These are phyloP conservation scores for Cinnamomum micranthum DNA, from an alignment of 164 flowering plant species.

Conservation along the genomic window DNA sequence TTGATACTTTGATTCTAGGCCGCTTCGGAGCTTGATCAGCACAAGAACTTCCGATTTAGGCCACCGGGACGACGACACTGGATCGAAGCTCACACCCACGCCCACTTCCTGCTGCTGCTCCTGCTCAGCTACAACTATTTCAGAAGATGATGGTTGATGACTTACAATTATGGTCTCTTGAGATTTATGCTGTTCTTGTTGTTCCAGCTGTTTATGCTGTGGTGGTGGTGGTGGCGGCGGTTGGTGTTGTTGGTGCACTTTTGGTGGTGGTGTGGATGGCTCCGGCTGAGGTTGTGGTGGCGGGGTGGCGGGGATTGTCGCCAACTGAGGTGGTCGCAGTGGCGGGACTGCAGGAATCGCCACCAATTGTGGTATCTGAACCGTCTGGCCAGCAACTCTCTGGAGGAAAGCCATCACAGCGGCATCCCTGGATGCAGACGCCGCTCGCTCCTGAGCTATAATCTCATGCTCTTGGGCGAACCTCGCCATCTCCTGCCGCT, in stretches of 20 bases:
- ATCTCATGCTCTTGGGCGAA: slow-evolving; percentile 51
- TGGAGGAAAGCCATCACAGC: slow-evolving; percentile 59
- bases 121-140: slow-evolving; percentile 33
- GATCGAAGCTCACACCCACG: slow-evolving; percentile 26
- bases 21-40: slow-evolving; percentile 49
- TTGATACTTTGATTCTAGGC: slow-evolving; percentile 51
- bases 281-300: slow-evolving; percentile 6
- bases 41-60: slow-evolving; percentile 60
- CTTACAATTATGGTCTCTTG: slow-evolving; percentile 12
- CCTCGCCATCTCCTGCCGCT: slow-evolving; percentile 60
- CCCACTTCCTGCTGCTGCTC: slow-evolving; percentile 24
- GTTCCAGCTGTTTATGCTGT: slow-evolving; percentile 16
- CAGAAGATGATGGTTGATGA: slow-evolving; percentile 25
- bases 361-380: slow-evolving; percentile 17
- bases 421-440: slow-evolving; percentile 63
- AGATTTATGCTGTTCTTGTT: slow-evolving; percentile 11
- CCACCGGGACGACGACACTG: slow-evolving; percentile 53
- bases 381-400: slow-evolving; percentile 56
- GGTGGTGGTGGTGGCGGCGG: slow-evolving; percentile 15
- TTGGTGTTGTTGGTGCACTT: slow-evolving; percentile 7
- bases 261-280: slow-evolving; percentile 2
- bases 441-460: slow-evolving; percentile 58
- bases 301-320: slow-evolving; percentile 9
- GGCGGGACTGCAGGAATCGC: slow-evolving; percentile 10
- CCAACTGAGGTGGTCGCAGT: slow-evolving; percentile 8